Evolutionary conservation across 2,329 filamentous ascomycete genomes (phyloP), one percentile per base, ranked within the genome.

Genomic region (Fusarium protoensiforme): DNA sequence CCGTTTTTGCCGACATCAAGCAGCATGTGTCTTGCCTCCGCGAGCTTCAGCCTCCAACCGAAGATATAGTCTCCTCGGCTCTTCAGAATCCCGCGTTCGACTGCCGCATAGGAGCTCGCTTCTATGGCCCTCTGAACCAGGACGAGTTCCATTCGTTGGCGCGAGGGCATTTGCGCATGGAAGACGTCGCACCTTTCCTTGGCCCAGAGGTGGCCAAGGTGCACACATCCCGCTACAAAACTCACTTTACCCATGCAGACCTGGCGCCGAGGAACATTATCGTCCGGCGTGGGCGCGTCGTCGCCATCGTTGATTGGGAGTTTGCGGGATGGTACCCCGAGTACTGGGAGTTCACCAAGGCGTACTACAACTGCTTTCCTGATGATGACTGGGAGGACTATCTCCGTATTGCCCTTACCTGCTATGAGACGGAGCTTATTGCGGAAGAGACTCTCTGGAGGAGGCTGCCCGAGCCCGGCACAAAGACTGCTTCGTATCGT

Each of bases 241-340:
- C 41, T 24, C 20, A 46, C 14, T 46, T 80, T 38, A 73, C 78
- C 4, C 77, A 81, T 54, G 77, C 68, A 16, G 78, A 81, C 29
- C 61, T 80, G 7, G 65, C 58, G 2, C 71, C 74, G 20, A 69
- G 75, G 38, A 80, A 81, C 53, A 79, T 80, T 22, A 77, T 81
- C 5, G 75, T 81, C 7, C 68, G 65, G 7, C 31, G 62, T 9
- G 76, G 76, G 11, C 77, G 72, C 20, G 67, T 81, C 7, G 74
- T 66, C 51, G 78, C 76, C 5, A 75, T 80, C n/a, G 74, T 82
- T 43, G 79, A 81, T 58, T 81, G 78, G 78, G 79, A 39, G 6
- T 79, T 78, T 71, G 67, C 82, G 4, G 82, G 83, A 62, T 81
- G 80, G 78, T 81, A 80, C 66, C 80, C 79, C 2, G 79, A 81